Base-by-base conservation (phyloP, 352 stramenopile species). In the Globisporangium takayamanum region DNA sequence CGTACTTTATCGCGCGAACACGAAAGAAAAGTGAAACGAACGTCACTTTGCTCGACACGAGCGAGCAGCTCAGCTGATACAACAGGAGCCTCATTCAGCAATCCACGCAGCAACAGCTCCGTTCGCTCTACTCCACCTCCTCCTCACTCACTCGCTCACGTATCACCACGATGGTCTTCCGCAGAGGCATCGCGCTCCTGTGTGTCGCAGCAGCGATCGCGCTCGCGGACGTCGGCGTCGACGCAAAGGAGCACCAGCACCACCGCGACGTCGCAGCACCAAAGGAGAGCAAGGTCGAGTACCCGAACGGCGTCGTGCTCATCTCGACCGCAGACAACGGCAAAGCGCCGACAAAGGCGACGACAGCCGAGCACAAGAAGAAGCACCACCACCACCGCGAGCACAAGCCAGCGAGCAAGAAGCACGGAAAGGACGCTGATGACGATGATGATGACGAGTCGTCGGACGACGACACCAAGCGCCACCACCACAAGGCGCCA, bases 101-200 rank as follows among this genome's bases (percentile, higher is more conserved):
- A 39, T 37, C 30, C 48, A 39, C 48, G 15, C n/a, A 60, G 16
- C 26, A 54, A 28, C n/a, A 42, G 33, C 36, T 22, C 12, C 16
- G 14, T 10, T 12, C 15, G 15, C 44, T 2, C 18, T 6, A 5
- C 44, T 10, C 49, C 14, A 16, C 49, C 16, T 47, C 37, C 37
- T 25, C 22, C n/a, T 2, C 14, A 6, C n/a, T 36, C 5, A 20
- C 44, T 49, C 44, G 5, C 42, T 14, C 30, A 26, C 22, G 41
- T 3, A 53, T 14, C 12, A 26, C 15, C 14, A 57, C 30, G 14
- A 81, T 82, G 70, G 55, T 82, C 36, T 46, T 81, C 28, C 67
- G 72, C 68, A 62, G 68, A 64, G 47, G 47, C 28, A 41, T 78
- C 39, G 50, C 69, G 46, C 28, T 85, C 57, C 44, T 82, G 47